These are phyloP conservation scores for Darksidea phi DNA, from an alignment of 495 filamentous ascomycete species.

Conservation along the genomic window DNA sequence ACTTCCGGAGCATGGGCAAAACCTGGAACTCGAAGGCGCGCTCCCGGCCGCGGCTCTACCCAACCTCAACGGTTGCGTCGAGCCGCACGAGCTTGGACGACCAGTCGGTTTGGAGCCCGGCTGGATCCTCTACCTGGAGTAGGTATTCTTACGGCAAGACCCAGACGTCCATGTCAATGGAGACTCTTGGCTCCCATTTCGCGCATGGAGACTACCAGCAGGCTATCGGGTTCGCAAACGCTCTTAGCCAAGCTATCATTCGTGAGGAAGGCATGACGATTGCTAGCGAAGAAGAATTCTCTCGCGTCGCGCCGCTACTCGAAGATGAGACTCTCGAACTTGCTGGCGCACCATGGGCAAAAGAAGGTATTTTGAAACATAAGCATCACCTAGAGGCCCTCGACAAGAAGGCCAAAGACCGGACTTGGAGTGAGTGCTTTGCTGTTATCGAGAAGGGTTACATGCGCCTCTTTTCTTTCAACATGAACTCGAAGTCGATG, in stretches of 20 bases:
- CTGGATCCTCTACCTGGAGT: slow-evolving; percentile 88
- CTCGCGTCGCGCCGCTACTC: slow-evolving; percentile 65
- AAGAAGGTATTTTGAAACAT: slow-evolving; percentile 92
- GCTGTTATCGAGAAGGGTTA: slow-evolving; percentile 98
- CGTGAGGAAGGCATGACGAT: slow-evolving; percentile 72
- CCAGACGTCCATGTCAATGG: slow-evolving; percentile 84
- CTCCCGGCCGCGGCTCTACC: slow-evolving; percentile 76
- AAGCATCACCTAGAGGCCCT: slow-evolving; percentile 90
- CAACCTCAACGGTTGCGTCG: slow-evolving; percentile 77
- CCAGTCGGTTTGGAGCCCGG: slow-evolving; percentile 86
- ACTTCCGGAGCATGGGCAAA: slow-evolving; percentile 62
- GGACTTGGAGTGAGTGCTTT: slow-evolving; percentile 92
- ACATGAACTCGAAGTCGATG: slow-evolving; percentile 64
- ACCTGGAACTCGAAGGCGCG: slow-evolving; percentile 84
- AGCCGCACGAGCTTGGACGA: slow-evolving; percentile 94
- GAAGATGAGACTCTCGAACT: slow-evolving; percentile 92
- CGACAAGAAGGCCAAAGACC: slow-evolving; percentile 87
- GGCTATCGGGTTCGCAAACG: slow-evolving; percentile 96
- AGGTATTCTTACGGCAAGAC: slow-evolving; percentile 87
- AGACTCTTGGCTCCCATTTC: slow-evolving; percentile 78
- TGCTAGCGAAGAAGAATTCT: slow-evolving; percentile 41
- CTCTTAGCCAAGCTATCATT: slow-evolving; percentile 89
- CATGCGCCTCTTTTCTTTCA: slow-evolving; percentile 92
- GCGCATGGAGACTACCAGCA: slow-evolving; percentile 85
- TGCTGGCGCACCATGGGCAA: slow-evolving; percentile 91